Evolutionary conservation across 2,329 filamentous ascomycete species (phyloP).

Genomic region (Salinomyces thailandicus): DNA sequence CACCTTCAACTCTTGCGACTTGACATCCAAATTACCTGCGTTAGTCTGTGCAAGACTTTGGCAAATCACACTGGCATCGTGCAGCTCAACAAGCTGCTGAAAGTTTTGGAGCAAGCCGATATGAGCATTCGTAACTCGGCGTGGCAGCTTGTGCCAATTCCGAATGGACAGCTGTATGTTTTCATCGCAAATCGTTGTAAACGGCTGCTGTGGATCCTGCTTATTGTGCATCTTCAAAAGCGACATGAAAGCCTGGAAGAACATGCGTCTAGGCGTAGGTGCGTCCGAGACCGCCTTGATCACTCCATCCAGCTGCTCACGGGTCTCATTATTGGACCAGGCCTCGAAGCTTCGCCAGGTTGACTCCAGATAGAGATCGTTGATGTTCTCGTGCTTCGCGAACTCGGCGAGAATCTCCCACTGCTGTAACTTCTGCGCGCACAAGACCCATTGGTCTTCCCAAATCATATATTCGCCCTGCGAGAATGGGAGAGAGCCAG

Average conservation of each 20-base stretch:
- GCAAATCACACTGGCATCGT: slow-evolving; percentile 95
- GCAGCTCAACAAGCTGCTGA: slow-evolving; percentile 91
- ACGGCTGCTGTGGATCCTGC: slow-evolving; percentile 67
- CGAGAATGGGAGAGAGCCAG: slow-evolving; percentile 90
- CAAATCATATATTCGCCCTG: slow-evolving; percentile 97
- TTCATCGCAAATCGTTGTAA: slow-evolving; percentile 85
- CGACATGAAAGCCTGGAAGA: slow-evolving; percentile 98
- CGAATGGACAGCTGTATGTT: slow-evolving; percentile 93
- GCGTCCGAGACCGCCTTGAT: slow-evolving; percentile 98
- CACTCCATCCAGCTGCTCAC: slow-evolving; percentile 80
- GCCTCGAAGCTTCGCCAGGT: slow-evolving; percentile 93
- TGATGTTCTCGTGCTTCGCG: slow-evolving; percentile 96
- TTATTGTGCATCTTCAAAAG: slow-evolving; percentile 89
- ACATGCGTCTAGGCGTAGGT: slow-evolving; percentile 81
- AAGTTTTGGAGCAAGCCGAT: slow-evolving; percentile 94
- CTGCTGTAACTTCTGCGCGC: slow-evolving; percentile 94
- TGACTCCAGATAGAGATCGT: slow-evolving; percentile 87
- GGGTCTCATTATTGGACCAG: slow-evolving; percentile 77
- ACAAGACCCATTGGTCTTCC: slow-evolving; percentile 98
- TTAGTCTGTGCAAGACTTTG: slow-evolving; percentile 79
- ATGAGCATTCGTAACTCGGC: slow-evolving; percentile 85
- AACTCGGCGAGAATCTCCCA: slow-evolving; percentile 98
- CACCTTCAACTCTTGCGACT: slow-evolving; percentile 90
- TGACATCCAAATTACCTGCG: slow-evolving; percentile 74
- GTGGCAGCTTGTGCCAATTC: slow-evolving; percentile 98